Evolutionary conservation across 1,284 basidiomycete genomes (phyloP).

Genomic region (Hypsizygus ulmarius): DNA sequence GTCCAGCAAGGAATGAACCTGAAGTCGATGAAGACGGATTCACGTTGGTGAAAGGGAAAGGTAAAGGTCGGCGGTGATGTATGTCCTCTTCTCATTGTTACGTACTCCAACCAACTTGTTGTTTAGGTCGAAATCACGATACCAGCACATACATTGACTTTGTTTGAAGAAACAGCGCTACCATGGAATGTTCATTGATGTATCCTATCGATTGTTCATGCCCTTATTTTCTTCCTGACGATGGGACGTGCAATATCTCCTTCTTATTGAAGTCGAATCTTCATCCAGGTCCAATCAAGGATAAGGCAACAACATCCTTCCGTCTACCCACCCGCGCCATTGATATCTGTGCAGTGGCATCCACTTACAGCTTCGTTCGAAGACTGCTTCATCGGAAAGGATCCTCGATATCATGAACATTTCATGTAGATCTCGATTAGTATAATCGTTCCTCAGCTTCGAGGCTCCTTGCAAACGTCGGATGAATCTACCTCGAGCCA

Average conservation of each 20-base stretch:
- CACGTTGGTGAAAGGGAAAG: constrained; percentile 63
- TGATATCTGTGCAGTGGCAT: background rate
- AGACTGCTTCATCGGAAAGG: background rate
- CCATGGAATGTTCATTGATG: no score
- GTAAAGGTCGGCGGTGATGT: constrained; percentile 17
- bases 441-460: background rate
- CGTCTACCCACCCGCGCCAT: background rate
- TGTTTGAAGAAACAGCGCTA: no score
- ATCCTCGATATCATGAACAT: constrained; percentile 2
- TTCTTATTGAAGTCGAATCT: no score
- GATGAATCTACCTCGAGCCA: background rate
- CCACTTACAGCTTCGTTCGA: background rate
- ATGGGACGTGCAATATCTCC: no score
- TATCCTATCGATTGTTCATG: no score
- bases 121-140: no score
- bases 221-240: no score
- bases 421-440: background rate
- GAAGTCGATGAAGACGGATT: constrained; percentile 89
- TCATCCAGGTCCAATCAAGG: no score
- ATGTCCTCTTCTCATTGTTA: background rate
- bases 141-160: no score
- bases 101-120: no score
- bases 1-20: constrained; percentile 50
- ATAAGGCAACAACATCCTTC: background rate
- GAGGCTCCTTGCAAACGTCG: background rate